Conservation (phyloP, 1,284 basidiomycete species). For the Filobasidium uniguttulatum region DNA sequence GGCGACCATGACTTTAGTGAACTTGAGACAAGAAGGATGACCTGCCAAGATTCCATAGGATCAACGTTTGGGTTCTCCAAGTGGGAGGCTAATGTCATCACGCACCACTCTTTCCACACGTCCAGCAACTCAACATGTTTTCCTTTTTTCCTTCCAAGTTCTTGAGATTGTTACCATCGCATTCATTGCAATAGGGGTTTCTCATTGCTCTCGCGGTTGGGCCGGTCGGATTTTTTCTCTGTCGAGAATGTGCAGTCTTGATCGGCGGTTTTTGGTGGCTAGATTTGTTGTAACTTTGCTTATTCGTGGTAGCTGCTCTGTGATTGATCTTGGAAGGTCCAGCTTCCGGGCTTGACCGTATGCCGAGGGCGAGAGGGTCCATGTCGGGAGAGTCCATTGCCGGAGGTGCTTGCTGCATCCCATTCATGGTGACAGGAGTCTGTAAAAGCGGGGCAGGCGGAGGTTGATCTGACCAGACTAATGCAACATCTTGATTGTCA, state of each 20-base stretch:
- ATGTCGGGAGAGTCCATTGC: too few relatives aligned
- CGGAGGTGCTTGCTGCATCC: too few relatives aligned
- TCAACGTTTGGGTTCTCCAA: neutral
- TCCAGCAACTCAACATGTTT: conserved; percentile 13
- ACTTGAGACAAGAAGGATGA: conserved; percentile 62
- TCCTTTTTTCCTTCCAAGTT: conserved; percentile 9
- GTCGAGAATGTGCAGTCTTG: neutral
- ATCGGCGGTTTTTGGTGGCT: too few relatives aligned
- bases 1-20: conserved; percentile 40
- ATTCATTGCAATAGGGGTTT: conserved; percentile 18
- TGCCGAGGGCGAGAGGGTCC: too few relatives aligned
- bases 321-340: too few relatives aligned
- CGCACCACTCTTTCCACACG: conserved; percentile 14
- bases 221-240: neutral
- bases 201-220: neutral
- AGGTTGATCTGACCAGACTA: too few relatives aligned
- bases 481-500: too few relatives aligned
- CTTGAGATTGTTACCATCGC: conserved; percentile 13
- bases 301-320: too few relatives aligned
- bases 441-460: too few relatives aligned
- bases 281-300: too few relatives aligned
- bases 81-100: neutral
- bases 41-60: conserved; percentile 37
- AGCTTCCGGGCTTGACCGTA: too few relatives aligned
- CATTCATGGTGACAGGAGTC: too few relatives aligned